These are phyloP conservation scores for Paradendryphiella salina DNA, from an alignment of 2,329 filamentous ascomycete genomes.

Conservation along the genomic window DNA sequence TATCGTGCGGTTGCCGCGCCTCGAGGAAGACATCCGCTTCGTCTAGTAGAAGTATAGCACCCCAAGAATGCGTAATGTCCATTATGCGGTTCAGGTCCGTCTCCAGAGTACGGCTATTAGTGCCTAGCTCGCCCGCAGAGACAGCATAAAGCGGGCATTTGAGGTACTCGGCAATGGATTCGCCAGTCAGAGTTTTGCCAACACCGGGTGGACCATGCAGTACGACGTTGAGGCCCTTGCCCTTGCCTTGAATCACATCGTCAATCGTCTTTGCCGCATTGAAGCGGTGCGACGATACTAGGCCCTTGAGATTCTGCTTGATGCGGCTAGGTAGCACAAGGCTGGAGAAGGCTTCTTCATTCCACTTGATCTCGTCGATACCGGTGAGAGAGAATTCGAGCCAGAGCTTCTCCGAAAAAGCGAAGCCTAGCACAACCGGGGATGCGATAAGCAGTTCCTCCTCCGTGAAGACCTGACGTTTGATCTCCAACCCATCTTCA, in stretches of 20 bases:
- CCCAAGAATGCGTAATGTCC: slow-evolving; percentile 84
- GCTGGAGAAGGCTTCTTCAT: slow-evolving; percentile 78
- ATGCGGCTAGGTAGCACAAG: slow-evolving; percentile 70
- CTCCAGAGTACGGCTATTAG: slow-evolving; percentile 73
- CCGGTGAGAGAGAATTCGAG: slow-evolving; percentile 82
- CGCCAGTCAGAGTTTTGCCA: slow-evolving; percentile 85
- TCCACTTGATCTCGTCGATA: slow-evolving; percentile 81
- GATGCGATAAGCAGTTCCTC: slow-evolving; percentile 84
- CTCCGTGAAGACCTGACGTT: slow-evolving; percentile 67
- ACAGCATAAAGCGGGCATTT: slow-evolving; percentile 83
- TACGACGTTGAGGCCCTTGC: slow-evolving; percentile 79
- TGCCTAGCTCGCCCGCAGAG: slow-evolving; percentile 76
- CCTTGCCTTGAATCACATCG: slow-evolving; percentile 72
- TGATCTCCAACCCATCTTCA: slow-evolving; percentile 32
- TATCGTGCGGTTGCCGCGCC: slow-evolving; percentile 78
- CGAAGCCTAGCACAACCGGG: slow-evolving; percentile 82
- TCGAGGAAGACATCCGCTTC: slow-evolving; percentile 69
- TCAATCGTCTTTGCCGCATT: slow-evolving; percentile 80
- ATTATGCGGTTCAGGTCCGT: slow-evolving; percentile 79
- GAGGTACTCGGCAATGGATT: slow-evolving; percentile 81
- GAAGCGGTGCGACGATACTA: slow-evolving; percentile 83
- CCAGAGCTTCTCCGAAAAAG: slow-evolving; percentile 88
- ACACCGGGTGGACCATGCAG: slow-evolving; percentile 79
- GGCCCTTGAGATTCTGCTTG: slow-evolving; percentile 71
- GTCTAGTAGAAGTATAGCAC: slow-evolving; percentile 80